phyloP scores from a whole-genome alignment of 257 asterid genomes.

The Parsonsia alboflavescens region DNA sequence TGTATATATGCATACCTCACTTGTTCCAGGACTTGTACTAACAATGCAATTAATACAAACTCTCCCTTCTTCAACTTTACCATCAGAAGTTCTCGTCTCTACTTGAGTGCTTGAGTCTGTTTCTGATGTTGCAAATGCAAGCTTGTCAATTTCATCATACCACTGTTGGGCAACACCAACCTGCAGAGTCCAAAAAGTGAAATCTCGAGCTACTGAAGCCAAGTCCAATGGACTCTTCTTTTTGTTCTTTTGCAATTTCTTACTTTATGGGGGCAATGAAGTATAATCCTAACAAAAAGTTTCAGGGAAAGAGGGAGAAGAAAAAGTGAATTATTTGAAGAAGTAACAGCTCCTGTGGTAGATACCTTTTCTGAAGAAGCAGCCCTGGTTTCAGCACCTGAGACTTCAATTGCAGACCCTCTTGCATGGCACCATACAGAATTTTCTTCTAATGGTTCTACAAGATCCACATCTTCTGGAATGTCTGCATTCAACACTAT shows the following conservation, averaged over 20 bases:
- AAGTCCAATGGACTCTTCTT: background rate
- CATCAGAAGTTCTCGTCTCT: conserved; percentile 18
- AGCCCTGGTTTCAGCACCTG: conserved; percentile 42
- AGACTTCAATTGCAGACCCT: conserved; percentile 78
- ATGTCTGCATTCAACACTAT: conserved; percentile 50
- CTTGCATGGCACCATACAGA: conserved; percentile 83
- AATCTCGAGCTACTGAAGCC: conserved; percentile 16
- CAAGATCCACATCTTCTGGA: conserved; percentile 58
- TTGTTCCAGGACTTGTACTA: conserved; percentile 91
- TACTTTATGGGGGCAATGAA: background rate
- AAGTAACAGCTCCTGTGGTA: conserved; percentile 7
- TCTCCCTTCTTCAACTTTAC: conserved; percentile 42
- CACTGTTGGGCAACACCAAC: conserved; percentile 68
- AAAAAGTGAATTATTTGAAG: conserved; percentile 2
- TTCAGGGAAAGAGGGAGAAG: conserved; percentile 1
- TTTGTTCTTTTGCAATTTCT: background rate
- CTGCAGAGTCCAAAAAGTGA: conserved; percentile 35
- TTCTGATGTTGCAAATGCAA: conserved; percentile 36
- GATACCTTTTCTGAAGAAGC: conserved; percentile 54
- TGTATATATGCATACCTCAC: conserved; percentile 52
- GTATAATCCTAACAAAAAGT: background rate
- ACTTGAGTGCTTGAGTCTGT: conserved; percentile 31
- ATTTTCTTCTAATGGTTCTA: conserved; percentile 68
- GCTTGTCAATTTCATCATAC: conserved; percentile 72
- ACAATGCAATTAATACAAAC: conserved; percentile 52